Evolutionary conservation across 2,329 filamentous ascomycete genomes (phyloP), one percentile per base, ranked within the genome.

Genomic region (Sclerotinia sclerotiorum): DNA sequence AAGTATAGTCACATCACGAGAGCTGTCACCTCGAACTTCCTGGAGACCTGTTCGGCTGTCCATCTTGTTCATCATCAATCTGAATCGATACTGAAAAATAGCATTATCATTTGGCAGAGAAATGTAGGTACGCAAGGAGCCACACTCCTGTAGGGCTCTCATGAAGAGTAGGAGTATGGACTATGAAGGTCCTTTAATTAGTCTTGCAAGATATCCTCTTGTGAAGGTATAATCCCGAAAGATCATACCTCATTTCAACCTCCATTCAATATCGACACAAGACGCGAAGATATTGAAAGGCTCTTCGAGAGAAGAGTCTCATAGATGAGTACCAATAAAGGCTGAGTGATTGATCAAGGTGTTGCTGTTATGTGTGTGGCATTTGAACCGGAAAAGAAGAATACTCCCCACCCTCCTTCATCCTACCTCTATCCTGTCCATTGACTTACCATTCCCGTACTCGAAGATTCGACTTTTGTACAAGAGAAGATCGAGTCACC

Each of bases 41-140:
- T n/a, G 32, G 17, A 7, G 32, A 32, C 32, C 3, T 46, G 10
- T 46, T 8, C 10, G 19, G 6, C 21, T n/a, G 5, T 7, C 10
- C 17, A 35, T 5, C 42, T 61, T 11, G 6, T 35, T 15, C 4
- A 49, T 17, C 21, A 61, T 24, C 27, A 35, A 15, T 51, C 58
- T 8, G 10, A 51, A 4, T 5, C 5, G 21, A 8, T 6, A 27
- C 19, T 51, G n/a, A 1, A 24, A 27, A 51, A 27, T 6, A 51
- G 8, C 2, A 7, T 13, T 42, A 13, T 17, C 24, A 13, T 51
- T 27, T 42, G 46, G 15, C 27, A 27, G 21, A 39, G n/a, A 65
- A 35, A 79, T 83, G 82, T 84, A 79, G 81, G 82, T 81, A 79
- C 79, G 76, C 81, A 80, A 81, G 82, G 82, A 84, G 82, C 83